Evolutionary conservation across 2,329 filamentous ascomycete species (phyloP), one percentile per base, ranked within the genome.

Genomic region (Emmonsia crescens): DNA sequence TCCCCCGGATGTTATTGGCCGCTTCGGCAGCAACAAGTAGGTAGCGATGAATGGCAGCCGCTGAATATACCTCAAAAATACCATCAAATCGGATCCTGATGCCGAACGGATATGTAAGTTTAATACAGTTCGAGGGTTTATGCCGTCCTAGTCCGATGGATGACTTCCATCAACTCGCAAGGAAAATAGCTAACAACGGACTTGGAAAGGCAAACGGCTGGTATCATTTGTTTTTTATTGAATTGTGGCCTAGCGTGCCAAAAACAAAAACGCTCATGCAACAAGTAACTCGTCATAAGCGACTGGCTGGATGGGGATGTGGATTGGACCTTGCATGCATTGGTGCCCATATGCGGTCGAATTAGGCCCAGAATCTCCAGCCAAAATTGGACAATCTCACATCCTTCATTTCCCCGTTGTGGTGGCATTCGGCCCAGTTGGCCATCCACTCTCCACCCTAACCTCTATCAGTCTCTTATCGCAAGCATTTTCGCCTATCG

Each of bases 311-410:
- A 29, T 51, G 10, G 16, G 21, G 2, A 38, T n/a, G 21, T 2
- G 24, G 54, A 31, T 56, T 57, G 24, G 55, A 57, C 27, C 24
- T n/a, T 57, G 38, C 55, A 57, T 57, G 55, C 38, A 31, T 57
- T 57, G 55, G 55, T 57, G 55, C 55, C 55, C 38, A 57, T 31
- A 27, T 5, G 3, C 40, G 24, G 21, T 19, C 16, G 40, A 57
- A 57, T 57, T 31, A 24, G 55, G 36, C 40, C 51, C 55, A 57
- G 36, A 57, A 57, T 31, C 36, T n/a, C 5, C 14, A 31, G 55
- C 38, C 36, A 57, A 31, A 31, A n/a, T 12, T 16, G 38, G 19
- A n/a, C 38, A 46, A 12, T 33, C 52, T 21, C 29, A 8, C 10
- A n/a, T n/a, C n/a, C n/a, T n/a, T n/a, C 5, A 29, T 36, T 33